Evolutionary conservation across 257 asterid species (phyloP).

Genomic region (Solanum bulbocastanum): DNA sequence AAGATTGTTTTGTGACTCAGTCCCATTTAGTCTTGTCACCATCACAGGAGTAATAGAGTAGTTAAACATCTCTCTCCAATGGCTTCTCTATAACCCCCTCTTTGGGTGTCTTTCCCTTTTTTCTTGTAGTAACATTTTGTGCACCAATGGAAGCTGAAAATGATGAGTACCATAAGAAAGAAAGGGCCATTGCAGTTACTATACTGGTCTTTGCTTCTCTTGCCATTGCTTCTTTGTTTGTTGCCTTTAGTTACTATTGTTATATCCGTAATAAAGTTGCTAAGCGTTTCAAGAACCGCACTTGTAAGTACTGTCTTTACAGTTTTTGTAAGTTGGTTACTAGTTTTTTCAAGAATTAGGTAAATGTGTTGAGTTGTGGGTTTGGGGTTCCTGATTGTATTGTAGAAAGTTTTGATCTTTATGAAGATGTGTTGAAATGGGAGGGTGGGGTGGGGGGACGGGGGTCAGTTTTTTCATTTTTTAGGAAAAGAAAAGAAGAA

Average conservation of each 20-base stretch:
- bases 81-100: background rate
- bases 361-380: background rate
- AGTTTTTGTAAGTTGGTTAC: background rate
- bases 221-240: constrained; percentile 51
- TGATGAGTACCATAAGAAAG: constrained; percentile 47
- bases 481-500: background rate
- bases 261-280: constrained; percentile 61
- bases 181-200: constrained; percentile 34
- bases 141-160: constrained; percentile 39
- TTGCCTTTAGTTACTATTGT: constrained; percentile 63
- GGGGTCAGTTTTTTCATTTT: background rate
- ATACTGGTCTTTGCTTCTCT: constrained; percentile 51
- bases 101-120: background rate
- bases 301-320: constrained; percentile 19
- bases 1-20: background rate
- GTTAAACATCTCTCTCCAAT: background rate
- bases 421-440: background rate
- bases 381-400: background rate
- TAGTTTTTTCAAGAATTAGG: background rate
- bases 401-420: background rate
- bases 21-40: background rate
- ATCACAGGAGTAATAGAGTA: background rate
- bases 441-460: too few species aligned
- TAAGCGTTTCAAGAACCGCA: constrained; percentile 32
- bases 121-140: background rate